Conservation (phyloP, 129 eudicot species). For the Helichrysum umbraculigerum region DNA sequence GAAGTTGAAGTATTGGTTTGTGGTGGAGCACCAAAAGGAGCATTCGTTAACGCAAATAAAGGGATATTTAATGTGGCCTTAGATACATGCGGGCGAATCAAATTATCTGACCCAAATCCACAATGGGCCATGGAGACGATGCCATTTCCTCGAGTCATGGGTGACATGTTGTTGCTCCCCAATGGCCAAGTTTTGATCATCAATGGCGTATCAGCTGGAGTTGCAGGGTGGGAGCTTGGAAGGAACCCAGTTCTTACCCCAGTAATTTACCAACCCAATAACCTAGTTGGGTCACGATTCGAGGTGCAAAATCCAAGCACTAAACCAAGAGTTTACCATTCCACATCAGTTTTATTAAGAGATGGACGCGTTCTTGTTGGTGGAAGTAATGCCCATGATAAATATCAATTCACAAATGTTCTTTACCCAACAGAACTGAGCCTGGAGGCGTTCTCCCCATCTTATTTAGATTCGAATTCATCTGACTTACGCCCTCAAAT, state of each 20-base stretch:
- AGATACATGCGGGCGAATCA: constrained; percentile 55
- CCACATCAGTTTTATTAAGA: constrained; percentile 45
- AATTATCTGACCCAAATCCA: constrained; percentile 50
- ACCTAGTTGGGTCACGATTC: constrained; percentile 34
- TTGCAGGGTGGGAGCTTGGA: constrained; percentile 65
- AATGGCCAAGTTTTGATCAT: constrained; percentile 53
- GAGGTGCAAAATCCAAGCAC: constrained; percentile 50
- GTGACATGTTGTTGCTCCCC: constrained; percentile 69
- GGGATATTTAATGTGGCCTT: constrained; percentile 47
- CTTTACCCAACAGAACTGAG: constrained; percentile 65
- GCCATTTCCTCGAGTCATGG: constrained; percentile 71
- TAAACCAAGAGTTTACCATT: constrained; percentile 67
- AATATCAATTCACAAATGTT: constrained; percentile 54
- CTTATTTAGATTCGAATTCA: constrained; percentile 46
- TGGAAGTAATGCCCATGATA: constrained; percentile 63
- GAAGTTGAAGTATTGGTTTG: constrained; percentile 67
- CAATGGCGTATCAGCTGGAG: constrained; percentile 56
- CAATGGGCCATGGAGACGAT: constrained; percentile 68
- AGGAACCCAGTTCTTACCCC: constrained; percentile 65
- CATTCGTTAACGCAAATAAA: constrained; percentile 38
- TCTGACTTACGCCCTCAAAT: constrained; percentile 50
- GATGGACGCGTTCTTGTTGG: constrained; percentile 72
- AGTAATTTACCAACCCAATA: constrained; percentile 45
- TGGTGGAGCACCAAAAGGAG: constrained; percentile 73
- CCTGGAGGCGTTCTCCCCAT: constrained; percentile 72